These are phyloP conservation scores for Xylaria digitata DNA, from an alignment of 2,329 filamentous ascomycete species.

Conservation along the genomic window DNA sequence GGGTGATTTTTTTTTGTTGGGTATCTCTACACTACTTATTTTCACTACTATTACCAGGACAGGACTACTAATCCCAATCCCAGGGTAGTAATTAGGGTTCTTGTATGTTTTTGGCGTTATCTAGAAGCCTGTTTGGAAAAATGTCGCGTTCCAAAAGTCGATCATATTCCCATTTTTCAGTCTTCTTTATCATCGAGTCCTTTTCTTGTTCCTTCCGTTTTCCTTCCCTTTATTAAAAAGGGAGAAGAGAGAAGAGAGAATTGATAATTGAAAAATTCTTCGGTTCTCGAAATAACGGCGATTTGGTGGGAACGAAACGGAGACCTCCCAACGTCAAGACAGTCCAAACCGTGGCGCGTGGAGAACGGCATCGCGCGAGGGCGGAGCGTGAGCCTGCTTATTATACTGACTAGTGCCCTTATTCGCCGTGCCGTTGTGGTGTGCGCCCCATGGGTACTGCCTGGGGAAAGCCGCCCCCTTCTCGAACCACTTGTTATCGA, in stretches of 20 bases:
- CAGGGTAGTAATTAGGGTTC: too few species aligned
- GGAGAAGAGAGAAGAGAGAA: too few species aligned
- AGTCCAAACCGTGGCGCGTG: slow-evolving; percentile 9
- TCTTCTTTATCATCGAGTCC: background rate
- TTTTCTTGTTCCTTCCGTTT: background rate
- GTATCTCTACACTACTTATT: too few species aligned
- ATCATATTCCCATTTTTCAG: too few species aligned
- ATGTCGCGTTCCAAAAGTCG: background rate
- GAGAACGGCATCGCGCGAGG: slow-evolving; percentile 14
- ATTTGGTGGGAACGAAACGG: background rate
- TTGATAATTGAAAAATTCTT: background rate
- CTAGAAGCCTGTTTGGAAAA: too few species aligned
- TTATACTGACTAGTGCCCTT: background rate
- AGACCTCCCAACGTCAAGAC: background rate
- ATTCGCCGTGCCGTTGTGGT: background rate
- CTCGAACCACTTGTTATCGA: background rate
- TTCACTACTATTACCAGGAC: too few species aligned
- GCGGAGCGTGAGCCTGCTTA: background rate
- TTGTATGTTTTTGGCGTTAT: too few species aligned
- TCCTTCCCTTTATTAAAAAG: background rate
- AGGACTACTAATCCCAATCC: too few species aligned
- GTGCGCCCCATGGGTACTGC: slow-evolving; percentile 4
- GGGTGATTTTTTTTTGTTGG: too few species aligned
- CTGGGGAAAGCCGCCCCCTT: slow-evolving; percentile 7
- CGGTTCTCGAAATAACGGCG: background rate